Evolutionary conservation across 768 basidiomycete species (phyloP).

Genomic region (Scleroderma bovista): DNA sequence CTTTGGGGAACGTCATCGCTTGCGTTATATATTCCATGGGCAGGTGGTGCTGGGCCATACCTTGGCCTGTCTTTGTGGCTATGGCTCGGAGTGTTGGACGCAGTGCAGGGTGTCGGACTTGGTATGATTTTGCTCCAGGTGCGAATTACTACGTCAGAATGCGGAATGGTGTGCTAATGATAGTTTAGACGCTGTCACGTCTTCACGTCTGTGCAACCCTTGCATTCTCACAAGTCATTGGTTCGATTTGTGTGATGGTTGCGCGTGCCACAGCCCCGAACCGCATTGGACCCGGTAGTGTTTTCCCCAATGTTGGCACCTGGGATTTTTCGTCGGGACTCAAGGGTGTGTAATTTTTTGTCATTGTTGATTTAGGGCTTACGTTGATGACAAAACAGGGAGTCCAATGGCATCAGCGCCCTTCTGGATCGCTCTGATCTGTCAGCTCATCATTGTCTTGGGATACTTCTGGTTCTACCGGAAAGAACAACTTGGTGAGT

Average conservation of each 20-base stretch:
- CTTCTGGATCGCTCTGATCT: slow-evolving; percentile 83
- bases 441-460: slow-evolving; percentile 78
- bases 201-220: slow-evolving; percentile 93
- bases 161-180: slow-evolving; percentile 1
- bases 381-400: slow-evolving; percentile 27
- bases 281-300: slow-evolving; percentile 79
- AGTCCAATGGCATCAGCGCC: slow-evolving; percentile 80
- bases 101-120: slow-evolving; percentile 89
- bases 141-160: background rate
- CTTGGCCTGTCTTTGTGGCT: slow-evolving; percentile 88
- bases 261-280: slow-evolving; percentile 90
- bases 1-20: slow-evolving; percentile 94
- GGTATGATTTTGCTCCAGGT: slow-evolving; percentile 84
- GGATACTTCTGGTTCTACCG: slow-evolving; percentile 98
- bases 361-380: slow-evolving; percentile 10
- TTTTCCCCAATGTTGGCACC: slow-evolving; percentile 87
- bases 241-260: slow-evolving; percentile 86
- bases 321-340: slow-evolving; percentile 83
- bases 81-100: slow-evolving; percentile 93
- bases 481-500: slow-evolving; percentile 84
- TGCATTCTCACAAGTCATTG: slow-evolving; percentile 86
- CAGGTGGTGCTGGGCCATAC: slow-evolving; percentile 78
- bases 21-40: slow-evolving; percentile 93
- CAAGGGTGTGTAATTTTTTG: slow-evolving; percentile 34
- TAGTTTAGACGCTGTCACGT: slow-evolving; percentile 69